These are phyloP conservation scores for Kwoniella europaea DNA, from an alignment of 768 basidiomycete genomes.

Conservation along the genomic window DNA sequence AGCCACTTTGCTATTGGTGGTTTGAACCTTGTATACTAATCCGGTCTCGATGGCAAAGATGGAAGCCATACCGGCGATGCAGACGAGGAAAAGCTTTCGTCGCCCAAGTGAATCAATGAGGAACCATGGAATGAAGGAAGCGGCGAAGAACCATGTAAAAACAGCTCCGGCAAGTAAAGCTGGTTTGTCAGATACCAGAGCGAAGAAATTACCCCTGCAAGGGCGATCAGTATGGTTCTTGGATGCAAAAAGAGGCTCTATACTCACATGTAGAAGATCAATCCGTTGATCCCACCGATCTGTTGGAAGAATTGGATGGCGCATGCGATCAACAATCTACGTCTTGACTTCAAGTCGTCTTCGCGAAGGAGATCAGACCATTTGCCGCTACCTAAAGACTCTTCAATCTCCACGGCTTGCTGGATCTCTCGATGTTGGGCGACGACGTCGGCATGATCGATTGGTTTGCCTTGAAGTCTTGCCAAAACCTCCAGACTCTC, in stretches of 20 bases:
- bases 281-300: conserved; percentile 48
- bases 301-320: conserved; percentile 50
- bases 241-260: neutral
- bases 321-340: conserved; percentile 45
- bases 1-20: conserved; percentile 25
- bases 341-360: conserved; percentile 42
- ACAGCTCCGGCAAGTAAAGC: conserved; percentile 45
- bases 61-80: conserved; percentile 44
- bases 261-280: conserved; percentile 43
- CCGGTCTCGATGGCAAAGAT: conserved; percentile 44
- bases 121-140: conserved; percentile 55
- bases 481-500: conserved; percentile 31
- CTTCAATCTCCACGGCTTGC: conserved; percentile 31
- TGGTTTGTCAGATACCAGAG: conserved; percentile 30
- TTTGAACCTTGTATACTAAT: conserved; percentile 28
- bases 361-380: conserved; percentile 40
- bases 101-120: conserved; percentile 53
- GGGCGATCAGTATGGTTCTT: neutral
- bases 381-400: conserved; percentile 31
- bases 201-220: conserved; percentile 36
- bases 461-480: conserved; percentile 28
- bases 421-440: conserved; percentile 31
- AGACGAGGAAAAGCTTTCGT: conserved; percentile 38
- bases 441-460: conserved; percentile 26
- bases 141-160: conserved; percentile 56